These are phyloP conservation scores for Mallotus repandus DNA, from an alignment of 441 rosid genomes.

Conservation along the genomic window DNA sequence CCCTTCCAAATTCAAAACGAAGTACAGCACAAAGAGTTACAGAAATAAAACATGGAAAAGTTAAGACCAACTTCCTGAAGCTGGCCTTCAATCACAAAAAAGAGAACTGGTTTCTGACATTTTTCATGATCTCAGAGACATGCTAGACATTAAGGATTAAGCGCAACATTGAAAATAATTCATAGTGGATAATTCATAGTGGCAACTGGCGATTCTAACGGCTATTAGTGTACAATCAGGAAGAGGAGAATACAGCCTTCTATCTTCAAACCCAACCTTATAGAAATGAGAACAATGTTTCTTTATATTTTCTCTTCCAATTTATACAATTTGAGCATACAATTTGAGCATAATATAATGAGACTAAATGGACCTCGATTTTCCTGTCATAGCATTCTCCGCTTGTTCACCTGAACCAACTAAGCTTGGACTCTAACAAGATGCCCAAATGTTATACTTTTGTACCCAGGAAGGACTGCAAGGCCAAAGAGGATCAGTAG, in stretches of 20 bases:
- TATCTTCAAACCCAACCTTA: constrained; percentile 31
- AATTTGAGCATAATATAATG: constrained; percentile 33
- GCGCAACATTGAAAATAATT: constrained; percentile 21
- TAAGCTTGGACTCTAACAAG: constrained; percentile 16
- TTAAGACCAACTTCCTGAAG: constrained; percentile 1
- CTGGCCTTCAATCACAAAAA: constrained; percentile 11
- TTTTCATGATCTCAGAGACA: constrained; percentile 20
- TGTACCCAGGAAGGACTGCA: constrained; percentile 60
- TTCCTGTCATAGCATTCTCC: constrained; percentile 21
- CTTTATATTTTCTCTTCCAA: constrained; percentile 24
- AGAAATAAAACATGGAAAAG: no score
- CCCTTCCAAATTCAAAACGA: neutral
- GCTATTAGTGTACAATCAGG: constrained; percentile 34
- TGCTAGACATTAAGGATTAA: neutral
- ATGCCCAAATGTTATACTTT: constrained; percentile 36
- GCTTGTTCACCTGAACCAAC: constrained; percentile 17
- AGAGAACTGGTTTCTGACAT: neutral
- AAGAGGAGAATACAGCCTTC: constrained; percentile 27
- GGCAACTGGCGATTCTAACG: constrained; percentile 28
- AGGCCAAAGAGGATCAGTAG: neutral
- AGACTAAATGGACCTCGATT: constrained; percentile 29
- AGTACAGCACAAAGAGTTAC: neutral
- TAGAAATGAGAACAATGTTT: constrained; percentile 27
- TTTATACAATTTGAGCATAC: constrained; percentile 47
- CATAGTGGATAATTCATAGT: constrained; percentile 33